Evolutionary conservation across 305 asterid genomes (phyloP).

Genomic region (Solanum chacoense): DNA sequence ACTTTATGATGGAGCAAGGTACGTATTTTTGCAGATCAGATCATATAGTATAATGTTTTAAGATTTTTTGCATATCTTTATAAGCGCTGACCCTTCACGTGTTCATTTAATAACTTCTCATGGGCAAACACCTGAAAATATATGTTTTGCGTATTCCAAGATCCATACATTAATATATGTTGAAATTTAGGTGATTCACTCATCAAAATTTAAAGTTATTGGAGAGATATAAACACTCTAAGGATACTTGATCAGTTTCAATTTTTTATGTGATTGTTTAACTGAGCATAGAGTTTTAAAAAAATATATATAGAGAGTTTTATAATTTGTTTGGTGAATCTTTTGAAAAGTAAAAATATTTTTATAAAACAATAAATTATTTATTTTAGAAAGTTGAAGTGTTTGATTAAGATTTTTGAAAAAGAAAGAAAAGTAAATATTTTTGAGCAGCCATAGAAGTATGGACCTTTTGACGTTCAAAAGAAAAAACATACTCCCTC

Average conservation of each 20-base stretch:
- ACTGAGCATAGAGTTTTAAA: neutral
- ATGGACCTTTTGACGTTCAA: neutral
- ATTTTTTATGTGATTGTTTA: no score
- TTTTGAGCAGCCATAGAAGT: neutral
- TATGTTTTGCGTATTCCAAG: neutral
- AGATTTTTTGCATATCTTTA: neutral
- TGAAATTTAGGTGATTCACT: neutral
- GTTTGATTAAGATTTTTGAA: neutral
- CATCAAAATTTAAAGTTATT: neutral
- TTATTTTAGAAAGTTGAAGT: neutral
- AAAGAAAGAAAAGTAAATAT: neutral
- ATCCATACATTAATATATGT: neutral
- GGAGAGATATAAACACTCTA: neutral
- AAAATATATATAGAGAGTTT: no score
- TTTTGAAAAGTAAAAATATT: neutral
- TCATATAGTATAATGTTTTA: no score
- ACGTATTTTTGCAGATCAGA: neutral
- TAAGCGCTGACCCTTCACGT: neutral
- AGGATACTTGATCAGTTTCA: neutral
- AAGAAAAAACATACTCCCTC: neutral
- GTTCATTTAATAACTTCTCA: no score
- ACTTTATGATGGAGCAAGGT: slow-evolving; percentile 31
- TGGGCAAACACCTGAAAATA: neutral
- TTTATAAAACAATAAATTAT: neutral
- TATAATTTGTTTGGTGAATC: neutral